Conservation (phyloP, 2,329 filamentous ascomycete species). For the Aureobasidium sp. region DNA sequence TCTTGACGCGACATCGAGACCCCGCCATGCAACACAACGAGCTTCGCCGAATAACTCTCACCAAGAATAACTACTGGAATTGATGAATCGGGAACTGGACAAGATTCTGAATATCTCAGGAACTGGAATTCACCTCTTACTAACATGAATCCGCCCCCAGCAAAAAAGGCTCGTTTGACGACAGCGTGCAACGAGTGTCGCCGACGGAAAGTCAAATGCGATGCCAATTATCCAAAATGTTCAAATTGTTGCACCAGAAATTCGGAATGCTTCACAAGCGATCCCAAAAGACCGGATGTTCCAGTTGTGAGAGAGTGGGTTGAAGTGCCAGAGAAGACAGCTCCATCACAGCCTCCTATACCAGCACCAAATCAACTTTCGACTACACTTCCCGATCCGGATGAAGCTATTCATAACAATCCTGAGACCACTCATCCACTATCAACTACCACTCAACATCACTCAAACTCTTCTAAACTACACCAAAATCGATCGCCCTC, state of each 20-base stretch:
- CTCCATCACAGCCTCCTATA: not conserved
- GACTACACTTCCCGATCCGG: not conserved
- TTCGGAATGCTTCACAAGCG: slow-evolving; percentile 17
- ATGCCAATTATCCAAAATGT: slow-evolving; percentile 22
- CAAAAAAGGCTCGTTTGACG: slow-evolving; percentile 14
- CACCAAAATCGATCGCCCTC: not conserved
- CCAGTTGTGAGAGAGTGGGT: slow-evolving; percentile 15
- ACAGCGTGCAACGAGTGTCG: slow-evolving; percentile 24
- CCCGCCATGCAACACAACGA: not conserved
- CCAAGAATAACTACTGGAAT: not conserved
- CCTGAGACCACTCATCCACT: not conserved
- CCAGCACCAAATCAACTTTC: not conserved
- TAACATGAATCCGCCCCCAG: slow-evolving; percentile 8
- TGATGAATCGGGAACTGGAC: not conserved
- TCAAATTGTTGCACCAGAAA: slow-evolving; percentile 14
- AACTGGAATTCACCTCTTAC: not conserved
- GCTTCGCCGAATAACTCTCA: not conserved
- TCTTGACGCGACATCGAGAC: not conserved
- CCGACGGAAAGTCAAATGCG: slow-evolving; percentile 23
- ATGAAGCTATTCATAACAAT: not conserved
- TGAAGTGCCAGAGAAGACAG: not conserved
- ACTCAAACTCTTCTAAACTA: not conserved
- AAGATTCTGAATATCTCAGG: not conserved
- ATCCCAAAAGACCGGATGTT: slow-evolving; percentile 15
- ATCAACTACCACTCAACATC: not conserved